These are phyloP conservation scores for Ophiostoma angusticollis DNA, from an alignment of 2,329 filamentous ascomycete genomes.

Conservation along the genomic window DNA sequence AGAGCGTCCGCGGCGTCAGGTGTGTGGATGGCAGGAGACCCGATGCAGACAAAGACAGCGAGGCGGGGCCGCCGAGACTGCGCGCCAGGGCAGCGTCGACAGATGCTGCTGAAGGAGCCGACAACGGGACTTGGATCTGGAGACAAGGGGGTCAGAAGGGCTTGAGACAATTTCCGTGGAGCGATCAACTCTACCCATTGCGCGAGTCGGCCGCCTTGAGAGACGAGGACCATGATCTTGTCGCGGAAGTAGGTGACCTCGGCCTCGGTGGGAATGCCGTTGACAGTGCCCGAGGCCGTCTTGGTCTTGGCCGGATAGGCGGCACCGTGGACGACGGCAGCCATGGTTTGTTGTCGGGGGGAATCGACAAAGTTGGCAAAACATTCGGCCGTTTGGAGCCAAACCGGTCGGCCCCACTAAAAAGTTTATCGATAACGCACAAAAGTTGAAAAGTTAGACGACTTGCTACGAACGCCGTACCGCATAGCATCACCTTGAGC, in stretches of 20 bases:
- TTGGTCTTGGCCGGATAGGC: slow-evolving; percentile 43
- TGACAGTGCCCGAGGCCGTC: slow-evolving; percentile 47
- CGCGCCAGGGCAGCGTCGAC: slow-evolving; percentile 47
- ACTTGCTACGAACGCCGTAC: neutral
- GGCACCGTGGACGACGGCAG: slow-evolving; percentile 31
- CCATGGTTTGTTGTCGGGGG: slow-evolving; percentile 20
- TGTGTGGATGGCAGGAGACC: slow-evolving; percentile 59
- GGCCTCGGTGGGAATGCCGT: slow-evolving; percentile 58
- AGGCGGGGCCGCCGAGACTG: slow-evolving; percentile 22
- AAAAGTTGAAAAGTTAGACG: slow-evolving; percentile 1
- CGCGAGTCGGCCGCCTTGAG: slow-evolving; percentile 69
- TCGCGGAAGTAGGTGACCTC: slow-evolving; percentile 66
- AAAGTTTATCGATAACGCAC: slow-evolving; percentile 10
- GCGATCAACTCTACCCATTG: slow-evolving; percentile 96
- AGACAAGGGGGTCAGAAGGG: neutral
- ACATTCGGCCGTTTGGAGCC: neutral
- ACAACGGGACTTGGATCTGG: slow-evolving; percentile 67
- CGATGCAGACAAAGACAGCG: too few species aligned
- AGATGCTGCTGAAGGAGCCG: slow-evolving; percentile 49
- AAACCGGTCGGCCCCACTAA: slow-evolving; percentile 8
- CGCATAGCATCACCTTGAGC: too few species aligned
- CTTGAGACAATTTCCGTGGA: neutral
- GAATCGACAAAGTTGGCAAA: too few species aligned
- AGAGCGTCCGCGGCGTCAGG: slow-evolving; percentile 72
- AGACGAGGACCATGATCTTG: slow-evolving; percentile 81